phyloP scores from a whole-genome alignment of 2,329 filamentous ascomycete species.

The Knoxdaviesia capensis region DNA sequence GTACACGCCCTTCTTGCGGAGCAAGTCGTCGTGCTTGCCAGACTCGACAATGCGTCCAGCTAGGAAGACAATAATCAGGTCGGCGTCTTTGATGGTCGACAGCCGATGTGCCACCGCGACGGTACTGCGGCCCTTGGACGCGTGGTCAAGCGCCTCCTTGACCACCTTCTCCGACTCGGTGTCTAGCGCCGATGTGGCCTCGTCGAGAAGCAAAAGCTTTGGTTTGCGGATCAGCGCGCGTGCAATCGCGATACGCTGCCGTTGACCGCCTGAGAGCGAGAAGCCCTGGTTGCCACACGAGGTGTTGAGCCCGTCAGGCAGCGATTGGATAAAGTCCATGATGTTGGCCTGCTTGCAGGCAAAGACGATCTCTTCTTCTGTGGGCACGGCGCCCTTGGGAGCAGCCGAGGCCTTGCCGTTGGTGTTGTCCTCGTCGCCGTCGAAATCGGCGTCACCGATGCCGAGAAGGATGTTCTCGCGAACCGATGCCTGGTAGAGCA shows the following conservation, averaged over 20 bases:
- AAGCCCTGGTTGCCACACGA: constrained; percentile 46
- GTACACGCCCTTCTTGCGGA: constrained; percentile 26
- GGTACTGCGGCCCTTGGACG: constrained; percentile 23
- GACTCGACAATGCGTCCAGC: constrained; percentile 33
- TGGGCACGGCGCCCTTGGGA: constrained; percentile 6
- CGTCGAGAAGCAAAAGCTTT: constrained; percentile 48
- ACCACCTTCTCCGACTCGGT: constrained; percentile 46
- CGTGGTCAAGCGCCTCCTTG: constrained; percentile 36
- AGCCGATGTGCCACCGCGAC: constrained; percentile 45
- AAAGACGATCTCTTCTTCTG: constrained; percentile 19
- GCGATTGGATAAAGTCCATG: constrained; percentile 30
- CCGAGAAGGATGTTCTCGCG: constrained; percentile 35
- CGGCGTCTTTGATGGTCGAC: constrained; percentile 33
- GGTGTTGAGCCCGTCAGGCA: constrained; percentile 41
- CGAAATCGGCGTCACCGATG: constrained; percentile 7
- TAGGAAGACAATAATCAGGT: constrained; percentile 43
- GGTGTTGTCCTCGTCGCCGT: neutral
- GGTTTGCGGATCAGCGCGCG: constrained; percentile 49
- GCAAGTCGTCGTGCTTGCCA: constrained; percentile 39
- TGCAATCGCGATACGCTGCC: constrained; percentile 54
- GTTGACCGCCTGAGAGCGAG: constrained; percentile 51
- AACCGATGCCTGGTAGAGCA: constrained; percentile 27
- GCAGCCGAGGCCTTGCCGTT: too few species aligned
- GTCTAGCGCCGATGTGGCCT: constrained; percentile 47
- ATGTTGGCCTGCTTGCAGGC: constrained; percentile 35